Conservation (phyloP, 2,329 filamentous ascomycete species). For the Ophiostoma himal-ulmi region DNA sequence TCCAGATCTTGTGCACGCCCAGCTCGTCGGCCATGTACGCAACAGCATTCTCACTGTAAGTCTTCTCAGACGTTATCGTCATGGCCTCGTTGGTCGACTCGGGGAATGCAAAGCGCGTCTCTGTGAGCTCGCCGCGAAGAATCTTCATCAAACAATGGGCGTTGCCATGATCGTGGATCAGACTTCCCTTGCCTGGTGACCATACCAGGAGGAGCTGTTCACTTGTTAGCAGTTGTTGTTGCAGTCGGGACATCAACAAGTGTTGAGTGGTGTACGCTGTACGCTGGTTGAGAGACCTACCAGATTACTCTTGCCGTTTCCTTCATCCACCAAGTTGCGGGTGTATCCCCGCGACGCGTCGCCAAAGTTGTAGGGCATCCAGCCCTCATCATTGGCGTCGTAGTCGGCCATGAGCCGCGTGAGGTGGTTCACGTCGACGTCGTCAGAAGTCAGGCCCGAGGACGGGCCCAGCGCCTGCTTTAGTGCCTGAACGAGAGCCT, state of each 20-base stretch:
- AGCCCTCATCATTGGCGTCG: slow-evolving; percentile 61
- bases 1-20: slow-evolving; percentile 76
- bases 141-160: slow-evolving; percentile 93
- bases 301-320: slow-evolving; percentile 60
- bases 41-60: slow-evolving; percentile 65
- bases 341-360: slow-evolving; percentile 70
- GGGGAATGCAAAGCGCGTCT: slow-evolving; percentile 77
- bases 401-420: slow-evolving; percentile 70
- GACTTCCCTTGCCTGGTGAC: slow-evolving; percentile 75
- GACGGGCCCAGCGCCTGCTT: slow-evolving; percentile 70
- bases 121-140: slow-evolving; percentile 69
- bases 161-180: slow-evolving; percentile 83
- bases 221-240: neutral
- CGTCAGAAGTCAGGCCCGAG: slow-evolving; percentile 74
- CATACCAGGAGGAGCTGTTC: slow-evolving; percentile 77
- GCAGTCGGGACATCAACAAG: neutral
- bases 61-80: slow-evolving; percentile 59
- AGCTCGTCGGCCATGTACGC: slow-evolving; percentile 90
- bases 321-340: slow-evolving; percentile 81
- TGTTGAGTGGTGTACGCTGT: neutral
- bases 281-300: slow-evolving; percentile 33
- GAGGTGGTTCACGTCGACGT: slow-evolving; percentile 69
- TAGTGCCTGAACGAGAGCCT: slow-evolving; percentile 65
- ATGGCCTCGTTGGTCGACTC: slow-evolving; percentile 50
- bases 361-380: slow-evolving; percentile 69